Percentiles rank a stretch among this genome's conserved stretches.
These are phyloP conservation scores for Verbena officinalis DNA, from an alignment of 257 asterid genomes.

Conservation along the genomic window DNA sequence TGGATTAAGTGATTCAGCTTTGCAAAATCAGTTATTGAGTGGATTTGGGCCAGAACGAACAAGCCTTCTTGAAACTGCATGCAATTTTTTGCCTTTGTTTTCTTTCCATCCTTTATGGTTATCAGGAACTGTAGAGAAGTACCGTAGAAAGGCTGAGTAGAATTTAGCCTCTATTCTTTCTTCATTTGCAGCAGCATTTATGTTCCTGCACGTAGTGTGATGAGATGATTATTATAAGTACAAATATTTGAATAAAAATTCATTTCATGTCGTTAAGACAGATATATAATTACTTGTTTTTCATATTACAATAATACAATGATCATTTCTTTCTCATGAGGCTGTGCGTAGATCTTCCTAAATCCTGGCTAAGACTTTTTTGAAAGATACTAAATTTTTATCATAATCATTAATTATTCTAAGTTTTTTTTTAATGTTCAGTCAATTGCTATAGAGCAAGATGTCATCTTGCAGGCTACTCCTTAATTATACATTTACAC, in stretches of 20 bases:
- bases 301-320: too few relatives aligned
- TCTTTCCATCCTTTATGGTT: conserved; percentile 12
- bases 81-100: conserved; percentile 13
- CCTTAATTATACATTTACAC: neutral
- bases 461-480: conserved; percentile 20
- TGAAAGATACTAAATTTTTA: neutral
- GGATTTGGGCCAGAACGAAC: conserved; percentile 34
- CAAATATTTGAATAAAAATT: conserved; percentile 1
- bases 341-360: too few relatives aligned
- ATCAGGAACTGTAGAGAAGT: conserved; percentile 22
- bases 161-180: conserved; percentile 25
- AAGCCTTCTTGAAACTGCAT: conserved; percentile 31
- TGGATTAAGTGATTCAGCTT: too few relatives aligned
- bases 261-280: neutral
- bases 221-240: conserved; percentile 15
- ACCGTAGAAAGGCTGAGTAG: conserved; percentile 10
- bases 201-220: conserved; percentile 20
- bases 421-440: neutral
- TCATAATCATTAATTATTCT: too few relatives aligned
- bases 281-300: too few relatives aligned
- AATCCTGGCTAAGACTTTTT: too few relatives aligned
- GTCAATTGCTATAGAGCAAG: conserved; percentile 6
- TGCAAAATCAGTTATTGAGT: conserved; percentile 26
- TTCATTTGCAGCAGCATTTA: neutral
- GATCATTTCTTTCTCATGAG: too few relatives aligned